Evolutionary conservation across 1,284 basidiomycete genomes (phyloP), one percentile per base, ranked within the genome.

Genomic region (Cutaneotrichosporon arboriforme): DNA sequence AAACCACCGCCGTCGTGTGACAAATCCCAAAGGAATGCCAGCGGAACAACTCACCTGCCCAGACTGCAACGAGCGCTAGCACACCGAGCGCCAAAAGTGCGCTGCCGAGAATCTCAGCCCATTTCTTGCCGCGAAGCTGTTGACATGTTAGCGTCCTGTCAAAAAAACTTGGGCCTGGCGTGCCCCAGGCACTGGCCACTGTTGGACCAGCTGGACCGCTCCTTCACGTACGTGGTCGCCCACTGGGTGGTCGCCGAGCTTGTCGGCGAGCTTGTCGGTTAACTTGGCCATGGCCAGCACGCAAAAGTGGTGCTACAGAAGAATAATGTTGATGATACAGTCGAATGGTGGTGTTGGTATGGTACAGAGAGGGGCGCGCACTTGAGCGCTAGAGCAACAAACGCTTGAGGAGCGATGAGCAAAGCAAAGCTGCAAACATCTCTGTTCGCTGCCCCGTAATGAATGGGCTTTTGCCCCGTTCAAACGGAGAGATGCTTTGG

Each of bases 1-100:
- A 35, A 15, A 8, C 33, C 33, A 35, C 15, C 33, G 9, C 33
- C 33, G 9, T 35, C 33, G 33, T 35, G 33, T 35, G 33, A 35
- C 26, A 31, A 31, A 31, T 31, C 26, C 5, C 10, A 31, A 10
- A 10, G 10, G 7, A 7, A 7, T 40, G 14, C 17, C n/a, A 33
- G 9, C 5, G 5, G 9, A 3, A 8, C 18, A 21, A 57, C 55
- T 53, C 51, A 57, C 55, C 55, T 18, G 57, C 54, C 57, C 57
- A 59, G 7, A 59, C 51, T 7, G 21, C 54, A 34, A 59, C 46
- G 45, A 59, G 54, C 4, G 44, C 54, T 9, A 59, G 57, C 44
- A 56, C 48, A 13, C 43, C 36, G 20, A 59, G 54, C 1, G 53
- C 48, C 23, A 59, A 46, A n/a, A 59, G 35, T 4, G 42, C 46